These are phyloP conservation scores for Zygoascus ofunaensis DNA, from an alignment of 805 yeast species.

Conservation along the genomic window DNA sequence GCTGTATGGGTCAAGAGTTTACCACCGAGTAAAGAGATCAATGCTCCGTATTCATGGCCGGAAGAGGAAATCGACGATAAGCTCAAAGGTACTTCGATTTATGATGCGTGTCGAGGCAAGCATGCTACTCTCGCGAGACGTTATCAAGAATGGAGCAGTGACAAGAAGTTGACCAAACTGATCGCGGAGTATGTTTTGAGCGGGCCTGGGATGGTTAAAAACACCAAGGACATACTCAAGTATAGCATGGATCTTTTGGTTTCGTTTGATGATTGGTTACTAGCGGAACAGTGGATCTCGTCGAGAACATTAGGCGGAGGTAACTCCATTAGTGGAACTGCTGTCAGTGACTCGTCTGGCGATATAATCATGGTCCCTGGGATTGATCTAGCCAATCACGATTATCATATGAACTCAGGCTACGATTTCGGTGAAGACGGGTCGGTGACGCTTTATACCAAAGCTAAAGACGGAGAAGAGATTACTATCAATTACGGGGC, in stretches of 20 bases:
- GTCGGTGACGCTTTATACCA: constrained; percentile 11
- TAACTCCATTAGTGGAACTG: neutral
- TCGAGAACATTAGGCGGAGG: constrained; percentile 28
- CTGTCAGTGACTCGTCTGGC: neutral
- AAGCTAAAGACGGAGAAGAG: constrained; percentile 19
- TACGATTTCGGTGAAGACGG: constrained; percentile 29
- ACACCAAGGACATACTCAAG: neutral
- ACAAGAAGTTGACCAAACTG: constrained; percentile 7
- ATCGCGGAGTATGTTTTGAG: constrained; percentile 8
- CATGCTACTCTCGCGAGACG: constrained; percentile 15
- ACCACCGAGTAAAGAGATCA: constrained; percentile 22
- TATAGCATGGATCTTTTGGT: constrained; percentile 1
- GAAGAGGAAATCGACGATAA: constrained; percentile 18
- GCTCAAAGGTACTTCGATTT: constrained; percentile 20
- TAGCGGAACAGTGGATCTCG: constrained; percentile 30
- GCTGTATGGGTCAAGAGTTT: constrained; percentile 20
- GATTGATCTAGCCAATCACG: constrained; percentile 46
- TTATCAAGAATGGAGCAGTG: constrained; percentile 16
- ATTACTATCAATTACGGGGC: constrained; percentile 31
- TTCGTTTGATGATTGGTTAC: constrained; percentile 22
- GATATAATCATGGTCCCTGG: constrained; percentile 44
- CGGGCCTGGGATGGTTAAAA: constrained; percentile 5
- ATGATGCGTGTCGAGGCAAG: constrained; percentile 21
- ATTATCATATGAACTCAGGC: constrained; percentile 22
- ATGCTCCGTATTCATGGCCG: constrained; percentile 25